Conservation (phyloP, 192 early-diverging fungal species). For the Coemansia javaensis region DNA sequence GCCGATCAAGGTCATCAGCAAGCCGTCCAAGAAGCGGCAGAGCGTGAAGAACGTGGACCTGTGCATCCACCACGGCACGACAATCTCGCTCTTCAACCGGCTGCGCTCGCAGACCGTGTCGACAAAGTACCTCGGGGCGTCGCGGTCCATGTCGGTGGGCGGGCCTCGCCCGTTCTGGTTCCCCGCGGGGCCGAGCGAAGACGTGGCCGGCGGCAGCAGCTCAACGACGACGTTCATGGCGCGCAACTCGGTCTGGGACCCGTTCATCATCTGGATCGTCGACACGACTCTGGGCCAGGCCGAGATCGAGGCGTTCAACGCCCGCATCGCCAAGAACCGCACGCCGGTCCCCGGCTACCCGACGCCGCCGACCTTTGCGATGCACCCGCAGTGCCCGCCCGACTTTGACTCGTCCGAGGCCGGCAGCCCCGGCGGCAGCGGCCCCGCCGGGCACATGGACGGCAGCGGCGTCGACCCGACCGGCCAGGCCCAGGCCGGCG, state of each 20-base stretch:
- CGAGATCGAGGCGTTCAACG: conserved; percentile 55
- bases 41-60: conserved; percentile 78
- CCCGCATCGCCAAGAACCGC: conserved; percentile 32
- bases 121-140: conserved; percentile 75
- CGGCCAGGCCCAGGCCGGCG: conserved; percentile 30
- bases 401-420: conserved; percentile 19
- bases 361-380: conserved; percentile 70
- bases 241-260: conserved; percentile 76
- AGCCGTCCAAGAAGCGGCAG: conserved; percentile 87
- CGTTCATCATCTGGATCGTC: conserved; percentile 80
- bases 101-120: conserved; percentile 85
- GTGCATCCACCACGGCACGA: conserved; percentile 81
- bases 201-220: not conserved
- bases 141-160: conserved; percentile 44
- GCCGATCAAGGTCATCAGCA: conserved; percentile 86
- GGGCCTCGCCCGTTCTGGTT: conserved; percentile 52
- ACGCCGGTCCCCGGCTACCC: conserved; percentile 58
- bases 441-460: conserved; percentile 14
- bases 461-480: conserved; percentile 7
- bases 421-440: conserved; percentile 4
- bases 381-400: conserved; percentile 56
- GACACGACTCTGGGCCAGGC: conserved; percentile 56
- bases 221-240: conserved; percentile 66
- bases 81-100: conserved; percentile 84
- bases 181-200: conserved; percentile 18